A percentile compares a stretch with the other conserved stretches of the same genome.
Evolutionary conservation across 352 stramenopile genomes (phyloP).

Genomic region (Globisporangium takayamanum): DNA sequence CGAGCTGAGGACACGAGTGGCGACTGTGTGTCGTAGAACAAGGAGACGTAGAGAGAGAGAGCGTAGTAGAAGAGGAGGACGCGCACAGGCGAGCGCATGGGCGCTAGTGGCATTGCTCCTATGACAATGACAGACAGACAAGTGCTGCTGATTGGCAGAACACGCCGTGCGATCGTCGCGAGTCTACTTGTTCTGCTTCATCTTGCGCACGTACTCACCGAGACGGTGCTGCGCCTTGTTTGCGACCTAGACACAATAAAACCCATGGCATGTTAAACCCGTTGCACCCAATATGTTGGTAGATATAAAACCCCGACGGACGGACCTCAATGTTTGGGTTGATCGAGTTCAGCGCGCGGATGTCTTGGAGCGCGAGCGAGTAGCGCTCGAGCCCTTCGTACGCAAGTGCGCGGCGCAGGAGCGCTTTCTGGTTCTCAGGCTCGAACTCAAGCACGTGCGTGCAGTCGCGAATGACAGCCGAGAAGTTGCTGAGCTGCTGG

Average conservation of each 20-base stretch:
- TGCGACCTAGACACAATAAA: conserved; percentile 39
- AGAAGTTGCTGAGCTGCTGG: conserved; percentile 97
- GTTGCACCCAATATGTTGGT: no score
- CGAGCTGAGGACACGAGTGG: neutral
- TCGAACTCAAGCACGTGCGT: conserved; percentile 93
- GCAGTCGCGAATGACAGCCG: conserved; percentile 92
- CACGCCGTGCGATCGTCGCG: no score
- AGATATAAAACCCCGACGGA: neutral
- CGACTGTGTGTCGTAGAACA: neutral
- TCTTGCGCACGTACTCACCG: conserved; percentile 79
- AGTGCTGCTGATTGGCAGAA: neutral
- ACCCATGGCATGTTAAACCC: conserved; percentile 1
- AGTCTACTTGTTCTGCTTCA: conserved; percentile 75
- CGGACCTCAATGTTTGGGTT: conserved; percentile 86
- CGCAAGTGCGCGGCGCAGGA: conserved; percentile 91
- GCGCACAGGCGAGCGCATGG: no score
- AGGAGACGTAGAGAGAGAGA: neutral
- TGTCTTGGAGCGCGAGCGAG: conserved; percentile 83
- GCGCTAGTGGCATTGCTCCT: no score
- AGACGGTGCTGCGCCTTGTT: conserved; percentile 89
- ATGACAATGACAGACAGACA: no score
- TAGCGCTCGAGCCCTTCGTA: conserved; percentile 96
- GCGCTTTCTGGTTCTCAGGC: conserved; percentile 92
- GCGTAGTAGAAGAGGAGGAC: no score
- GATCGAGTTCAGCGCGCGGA: conserved; percentile 75